Percentiles rank a stretch among this genome's conserved stretches.
Evolutionary conservation across 306 rosid species (phyloP).

Genomic region (Casuarina cunninghamiana): DNA sequence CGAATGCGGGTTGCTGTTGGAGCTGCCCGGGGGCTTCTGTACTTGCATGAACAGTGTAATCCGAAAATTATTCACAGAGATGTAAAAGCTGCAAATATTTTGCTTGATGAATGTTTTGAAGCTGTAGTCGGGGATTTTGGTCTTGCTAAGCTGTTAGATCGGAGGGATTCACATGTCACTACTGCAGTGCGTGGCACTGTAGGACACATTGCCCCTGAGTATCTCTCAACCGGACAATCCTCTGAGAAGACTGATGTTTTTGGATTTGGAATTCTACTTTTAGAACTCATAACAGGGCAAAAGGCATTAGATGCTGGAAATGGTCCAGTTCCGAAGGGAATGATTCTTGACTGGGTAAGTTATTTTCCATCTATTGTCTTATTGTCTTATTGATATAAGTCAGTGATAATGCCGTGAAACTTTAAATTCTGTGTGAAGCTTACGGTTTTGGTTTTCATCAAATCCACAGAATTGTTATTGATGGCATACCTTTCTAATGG

Average conservation of each 20-base stretch:
- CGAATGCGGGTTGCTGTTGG: constrained; percentile 73
- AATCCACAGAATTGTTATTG: neutral
- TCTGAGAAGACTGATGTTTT: constrained; percentile 95
- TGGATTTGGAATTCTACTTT: constrained; percentile 87
- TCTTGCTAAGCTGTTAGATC: constrained; percentile 91
- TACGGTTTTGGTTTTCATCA: neutral
- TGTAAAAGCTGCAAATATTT: constrained; percentile 96
- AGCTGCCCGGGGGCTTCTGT: constrained; percentile 88
- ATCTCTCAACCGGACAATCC: constrained; percentile 94
- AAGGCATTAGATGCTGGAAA: constrained; percentile 88
- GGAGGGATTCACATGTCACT: constrained; percentile 94
- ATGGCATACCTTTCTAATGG: neutral
- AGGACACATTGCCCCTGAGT: constrained; percentile 94
- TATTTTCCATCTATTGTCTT: constrained; percentile 5
- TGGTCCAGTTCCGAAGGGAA: constrained; percentile 89
- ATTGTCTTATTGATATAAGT: neutral
- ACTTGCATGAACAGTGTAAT: constrained; percentile 91
- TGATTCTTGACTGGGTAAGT: constrained; percentile 93
- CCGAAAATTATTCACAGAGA: constrained; percentile 95
- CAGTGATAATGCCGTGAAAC: neutral
- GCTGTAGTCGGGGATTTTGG: constrained; percentile 99
- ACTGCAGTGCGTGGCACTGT: constrained; percentile 96
- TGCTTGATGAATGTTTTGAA: constrained; percentile 88
- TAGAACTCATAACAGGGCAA: constrained; percentile 92
- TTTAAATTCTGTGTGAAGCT: neutral